phyloP scores from a whole-genome alignment of 2,329 filamentous ascomycete species.

The Rugonectria rugulosa region DNA sequence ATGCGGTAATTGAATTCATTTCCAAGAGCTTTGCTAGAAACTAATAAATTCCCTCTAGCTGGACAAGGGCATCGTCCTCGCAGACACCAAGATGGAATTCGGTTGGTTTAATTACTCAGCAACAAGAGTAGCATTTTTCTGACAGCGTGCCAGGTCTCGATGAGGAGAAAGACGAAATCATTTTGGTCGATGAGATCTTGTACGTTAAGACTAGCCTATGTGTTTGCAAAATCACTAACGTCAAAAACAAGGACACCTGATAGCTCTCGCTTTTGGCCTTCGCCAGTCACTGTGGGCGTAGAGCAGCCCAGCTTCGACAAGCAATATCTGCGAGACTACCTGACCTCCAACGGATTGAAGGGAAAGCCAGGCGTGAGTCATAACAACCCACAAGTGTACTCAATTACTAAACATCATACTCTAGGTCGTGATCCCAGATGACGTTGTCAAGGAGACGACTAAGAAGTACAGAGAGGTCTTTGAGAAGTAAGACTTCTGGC shows the following conservation, averaged over 20 bases:
- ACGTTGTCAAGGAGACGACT: constrained; percentile 73
- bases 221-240: too few relatives aligned
- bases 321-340: constrained; percentile 82
- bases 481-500: too few relatives aligned
- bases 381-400: neutral
- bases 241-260: constrained; percentile 50
- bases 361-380: constrained; percentile 36
- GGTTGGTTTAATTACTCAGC: constrained; percentile 7
- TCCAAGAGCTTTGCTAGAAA: too few relatives aligned
- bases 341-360: constrained; percentile 70
- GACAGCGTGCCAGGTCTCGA: constrained; percentile 26
- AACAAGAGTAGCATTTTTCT: neutral
- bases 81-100: constrained; percentile 40
- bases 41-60: too few relatives aligned
- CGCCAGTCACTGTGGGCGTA: constrained; percentile 67
- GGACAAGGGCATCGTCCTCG: constrained; percentile 33
- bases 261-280: constrained; percentile 85
- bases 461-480: constrained; percentile 15
- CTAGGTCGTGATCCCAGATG: constrained; percentile 68
- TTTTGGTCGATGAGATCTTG: constrained; percentile 37
- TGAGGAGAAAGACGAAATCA: constrained; percentile 38
- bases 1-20: constrained; percentile 32
- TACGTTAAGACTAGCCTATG: too few relatives aligned
- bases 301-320: constrained; percentile 89
- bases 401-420: neutral